Evolutionary conservation across 352 stramenopile species (phyloP).

Genomic region (Phytophthora ohioensis): DNA sequence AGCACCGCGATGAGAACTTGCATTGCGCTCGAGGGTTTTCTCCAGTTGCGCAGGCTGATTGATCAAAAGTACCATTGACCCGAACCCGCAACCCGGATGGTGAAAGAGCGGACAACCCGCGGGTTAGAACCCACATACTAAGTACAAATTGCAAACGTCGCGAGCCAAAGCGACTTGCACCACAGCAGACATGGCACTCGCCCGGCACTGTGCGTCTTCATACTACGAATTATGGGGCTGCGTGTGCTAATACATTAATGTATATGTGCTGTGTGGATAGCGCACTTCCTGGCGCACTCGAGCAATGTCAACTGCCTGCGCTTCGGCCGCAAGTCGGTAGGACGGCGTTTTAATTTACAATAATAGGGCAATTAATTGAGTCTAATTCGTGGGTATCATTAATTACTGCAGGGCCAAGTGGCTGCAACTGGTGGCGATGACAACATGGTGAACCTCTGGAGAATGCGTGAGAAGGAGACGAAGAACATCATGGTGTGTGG

Average conservation of each 20-base stretch:
- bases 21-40: slow-evolving; percentile 47
- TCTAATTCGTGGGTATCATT: slow-evolving; percentile 1
- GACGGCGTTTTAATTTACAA: neutral
- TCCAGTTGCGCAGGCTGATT: slow-evolving; percentile 10
- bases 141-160: slow-evolving; percentile 21
- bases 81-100: neutral
- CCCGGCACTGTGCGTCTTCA: slow-evolving; percentile 62
- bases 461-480: slow-evolving; percentile 86
- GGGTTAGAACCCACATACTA: neutral
- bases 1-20: slow-evolving; percentile 80
- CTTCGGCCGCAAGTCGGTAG: slow-evolving; percentile 85
- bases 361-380: neutral
- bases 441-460: slow-evolving; percentile 86
- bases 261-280: slow-evolving; percentile 33
- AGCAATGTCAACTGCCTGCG: slow-evolving; percentile 86
- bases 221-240: too few relatives aligned
- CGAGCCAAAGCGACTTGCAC: neutral
- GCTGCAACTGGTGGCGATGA: slow-evolving; percentile 81
- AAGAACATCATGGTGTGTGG: slow-evolving; percentile 86
- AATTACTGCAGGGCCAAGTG: slow-evolving; percentile 69
- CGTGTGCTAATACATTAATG: neutral
- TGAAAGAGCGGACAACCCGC: neutral
- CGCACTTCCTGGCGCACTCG: slow-evolving; percentile 83
- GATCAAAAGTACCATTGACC: slow-evolving; percentile 25
- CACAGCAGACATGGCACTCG: slow-evolving; percentile 46